These are phyloP conservation scores for Sungouiozyma ichnusensis DNA, from an alignment of 805 yeast species.

Conservation along the genomic window DNA sequence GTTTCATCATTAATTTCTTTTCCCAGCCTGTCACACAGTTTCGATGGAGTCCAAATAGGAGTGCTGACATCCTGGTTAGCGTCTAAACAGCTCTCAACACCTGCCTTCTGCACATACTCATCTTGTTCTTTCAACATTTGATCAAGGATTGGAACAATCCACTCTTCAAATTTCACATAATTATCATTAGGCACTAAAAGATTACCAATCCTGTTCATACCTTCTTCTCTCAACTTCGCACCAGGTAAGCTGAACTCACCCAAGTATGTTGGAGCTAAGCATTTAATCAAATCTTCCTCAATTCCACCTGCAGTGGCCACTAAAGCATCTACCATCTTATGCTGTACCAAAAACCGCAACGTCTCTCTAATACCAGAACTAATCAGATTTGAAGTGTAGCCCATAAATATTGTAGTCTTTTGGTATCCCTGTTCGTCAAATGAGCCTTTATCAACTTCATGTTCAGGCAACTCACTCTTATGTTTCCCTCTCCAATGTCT, in stretches of 20 bases:
- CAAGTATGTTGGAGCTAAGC: constrained; percentile 90
- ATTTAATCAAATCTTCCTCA: constrained; percentile 94
- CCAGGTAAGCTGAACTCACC: constrained; percentile 88
- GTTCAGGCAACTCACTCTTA: constrained; percentile 55
- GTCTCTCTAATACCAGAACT: constrained; percentile 92
- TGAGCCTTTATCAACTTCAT: constrained; percentile 52
- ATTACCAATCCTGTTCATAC: constrained; percentile 97
- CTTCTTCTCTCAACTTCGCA: constrained; percentile 74
- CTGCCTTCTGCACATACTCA: constrained; percentile 43
- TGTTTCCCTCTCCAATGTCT: constrained; percentile 86
- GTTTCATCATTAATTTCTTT: constrained; percentile 90
- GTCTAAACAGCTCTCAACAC: constrained; percentile 42
- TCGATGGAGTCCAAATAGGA: constrained; percentile 86
- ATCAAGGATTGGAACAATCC: constrained; percentile 94
- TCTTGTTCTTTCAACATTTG: constrained; percentile 84
- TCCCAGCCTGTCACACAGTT: constrained; percentile 84
- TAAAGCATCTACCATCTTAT: constrained; percentile 88
- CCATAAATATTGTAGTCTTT: constrained; percentile 85
- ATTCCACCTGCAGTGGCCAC: constrained; percentile 98
- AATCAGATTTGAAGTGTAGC: constrained; percentile 92
- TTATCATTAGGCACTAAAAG: constrained; percentile 95
- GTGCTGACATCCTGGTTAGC: constrained; percentile 37
- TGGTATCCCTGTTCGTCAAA: constrained; percentile 72
- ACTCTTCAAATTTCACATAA: constrained; percentile 94
- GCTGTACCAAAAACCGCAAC: constrained; percentile 76